Evolutionary conservation across 1,284 basidiomycete species (phyloP).

Genomic region (Meripilus lineatus): DNA sequence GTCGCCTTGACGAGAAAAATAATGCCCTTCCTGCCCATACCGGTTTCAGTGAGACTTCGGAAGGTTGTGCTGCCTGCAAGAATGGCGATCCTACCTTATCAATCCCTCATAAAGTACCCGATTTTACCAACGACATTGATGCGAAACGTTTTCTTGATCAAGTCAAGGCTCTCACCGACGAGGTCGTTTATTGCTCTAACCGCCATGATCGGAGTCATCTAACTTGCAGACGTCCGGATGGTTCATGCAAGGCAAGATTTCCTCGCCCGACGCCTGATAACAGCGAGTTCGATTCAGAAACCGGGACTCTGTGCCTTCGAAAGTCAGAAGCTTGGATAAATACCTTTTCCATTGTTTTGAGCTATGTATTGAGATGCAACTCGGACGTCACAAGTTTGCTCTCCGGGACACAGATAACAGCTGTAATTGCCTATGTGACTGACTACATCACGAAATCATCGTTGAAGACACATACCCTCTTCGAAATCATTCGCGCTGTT

Average conservation of each 20-base stretch:
- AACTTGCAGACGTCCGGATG: too few relatives aligned
- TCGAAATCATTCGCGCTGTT: slow-evolving; percentile 26
- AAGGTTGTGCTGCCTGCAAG: too few relatives aligned
- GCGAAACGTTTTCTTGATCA: too few relatives aligned
- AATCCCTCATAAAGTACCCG: too few relatives aligned
- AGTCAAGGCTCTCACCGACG: slow-evolving; percentile 10
- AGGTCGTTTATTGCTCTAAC: slow-evolving; percentile 12
- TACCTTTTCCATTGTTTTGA: slow-evolving; percentile 23
- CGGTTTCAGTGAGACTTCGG: too few relatives aligned
- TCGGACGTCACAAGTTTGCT: slow-evolving; percentile 31
- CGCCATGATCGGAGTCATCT: slow-evolving; percentile 10
- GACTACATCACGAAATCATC: too few relatives aligned
- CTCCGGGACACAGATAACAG: slow-evolving; percentile 35
- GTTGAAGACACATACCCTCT: slow-evolving; percentile 27
- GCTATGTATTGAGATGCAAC: slow-evolving; percentile 32
- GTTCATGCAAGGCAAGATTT: slow-evolving; percentile 27
- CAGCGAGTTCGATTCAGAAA: slow-evolving; percentile 21
- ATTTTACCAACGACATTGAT: too few relatives aligned
- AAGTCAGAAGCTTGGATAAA: slow-evolving; percentile 32
- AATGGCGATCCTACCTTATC: too few relatives aligned
- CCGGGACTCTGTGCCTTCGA: slow-evolving; percentile 27
- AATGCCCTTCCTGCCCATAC: too few relatives aligned
- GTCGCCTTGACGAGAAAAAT: too few relatives aligned
- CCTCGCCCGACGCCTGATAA: slow-evolving; percentile 18
- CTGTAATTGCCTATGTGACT: slow-evolving; percentile 34